A percentile compares a stretch with the other conserved stretches of the same genome.
Conservation (phyloP, 169 alveolate species). For the Perkinsus marinus region DNA sequence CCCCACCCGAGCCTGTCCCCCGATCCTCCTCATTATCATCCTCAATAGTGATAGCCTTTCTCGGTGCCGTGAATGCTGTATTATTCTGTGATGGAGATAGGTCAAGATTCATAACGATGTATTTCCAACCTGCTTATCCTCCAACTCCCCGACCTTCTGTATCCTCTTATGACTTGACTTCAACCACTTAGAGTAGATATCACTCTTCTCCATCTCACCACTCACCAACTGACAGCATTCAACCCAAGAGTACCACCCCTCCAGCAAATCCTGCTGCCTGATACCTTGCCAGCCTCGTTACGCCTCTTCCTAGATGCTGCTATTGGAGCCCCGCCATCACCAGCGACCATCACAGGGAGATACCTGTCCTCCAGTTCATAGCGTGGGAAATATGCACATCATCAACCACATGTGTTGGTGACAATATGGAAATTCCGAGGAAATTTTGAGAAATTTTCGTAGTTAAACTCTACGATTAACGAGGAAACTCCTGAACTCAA, state of each 20-base stretch:
- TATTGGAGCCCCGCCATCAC: not conserved
- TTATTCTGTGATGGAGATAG: not conserved
- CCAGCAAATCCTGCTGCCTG: not conserved
- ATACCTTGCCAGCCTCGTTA: not conserved
- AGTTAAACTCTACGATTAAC: too few species aligned
- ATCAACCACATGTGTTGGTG: too few species aligned
- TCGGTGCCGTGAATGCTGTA: not conserved
- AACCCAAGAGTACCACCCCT: not conserved
- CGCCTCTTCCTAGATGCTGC: not conserved
- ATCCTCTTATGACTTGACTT: conserved; percentile 15
- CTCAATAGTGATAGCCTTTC: not conserved
- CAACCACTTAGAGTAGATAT: conserved; percentile 27
- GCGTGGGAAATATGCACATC: too few species aligned
- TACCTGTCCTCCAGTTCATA: too few species aligned
- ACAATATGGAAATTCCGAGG: too few species aligned
- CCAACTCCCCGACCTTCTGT: conserved; percentile 26
- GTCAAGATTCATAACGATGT: not conserved
- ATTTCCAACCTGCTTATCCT: conserved; percentile 1
- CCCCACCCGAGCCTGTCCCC: not conserved
- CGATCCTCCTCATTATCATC: not conserved
- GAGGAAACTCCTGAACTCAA: not conserved
- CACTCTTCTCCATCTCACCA: conserved; percentile 19
- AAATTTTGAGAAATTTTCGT: too few species aligned
- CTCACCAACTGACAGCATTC: conserved; percentile 7
- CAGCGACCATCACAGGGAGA: not conserved